Conservation (phyloP, 768 basidiomycete genomes). For the Antrodiella citrinella region DNA sequence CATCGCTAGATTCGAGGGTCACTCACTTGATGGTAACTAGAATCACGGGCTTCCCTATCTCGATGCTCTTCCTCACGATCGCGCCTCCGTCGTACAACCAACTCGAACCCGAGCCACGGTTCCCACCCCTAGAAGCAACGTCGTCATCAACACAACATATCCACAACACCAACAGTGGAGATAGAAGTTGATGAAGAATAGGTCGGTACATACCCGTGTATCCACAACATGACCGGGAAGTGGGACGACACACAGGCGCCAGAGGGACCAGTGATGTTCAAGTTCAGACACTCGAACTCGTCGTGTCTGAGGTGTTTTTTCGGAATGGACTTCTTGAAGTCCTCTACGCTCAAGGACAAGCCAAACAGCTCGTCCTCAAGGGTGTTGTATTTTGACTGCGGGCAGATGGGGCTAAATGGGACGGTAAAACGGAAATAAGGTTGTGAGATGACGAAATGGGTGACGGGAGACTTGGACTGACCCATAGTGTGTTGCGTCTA, state of each 20-base stretch:
- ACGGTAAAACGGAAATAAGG: conserved; percentile 1
- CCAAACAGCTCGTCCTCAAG: conserved; percentile 59
- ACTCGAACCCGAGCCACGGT: conserved; percentile 64
- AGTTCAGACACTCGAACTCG: conserved; percentile 74
- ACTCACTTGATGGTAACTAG: conserved; percentile 72
- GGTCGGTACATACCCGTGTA: conserved; percentile 59
- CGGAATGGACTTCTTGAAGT: conserved; percentile 19
- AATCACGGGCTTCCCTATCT: conserved; percentile 55
- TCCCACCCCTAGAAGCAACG: conserved; percentile 46
- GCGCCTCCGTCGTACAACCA: conserved; percentile 74
- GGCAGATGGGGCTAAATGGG: conserved; percentile 59
- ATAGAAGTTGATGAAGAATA: conserved; percentile 3
- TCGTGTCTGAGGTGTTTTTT: conserved; percentile 42
- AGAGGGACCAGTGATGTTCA: conserved; percentile 73
- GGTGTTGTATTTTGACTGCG: conserved; percentile 43
- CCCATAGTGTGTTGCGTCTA: conserved; percentile 64
- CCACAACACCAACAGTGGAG: background rate
- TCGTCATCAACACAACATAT: conserved; percentile 5
- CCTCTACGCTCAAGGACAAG: conserved; percentile 29
- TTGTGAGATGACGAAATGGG: too few relatives aligned
- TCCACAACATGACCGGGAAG: conserved; percentile 76
- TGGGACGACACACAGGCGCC: conserved; percentile 43
- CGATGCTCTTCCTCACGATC: conserved; percentile 60
- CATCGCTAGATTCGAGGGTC: conserved; percentile 1
- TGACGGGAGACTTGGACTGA: too few relatives aligned